A percentile compares a stretch with the other conserved stretches of the same genome.
phyloP scores from a whole-genome alignment of 2,329 filamentous ascomycete species.

The Aspergillus sp. region DNA sequence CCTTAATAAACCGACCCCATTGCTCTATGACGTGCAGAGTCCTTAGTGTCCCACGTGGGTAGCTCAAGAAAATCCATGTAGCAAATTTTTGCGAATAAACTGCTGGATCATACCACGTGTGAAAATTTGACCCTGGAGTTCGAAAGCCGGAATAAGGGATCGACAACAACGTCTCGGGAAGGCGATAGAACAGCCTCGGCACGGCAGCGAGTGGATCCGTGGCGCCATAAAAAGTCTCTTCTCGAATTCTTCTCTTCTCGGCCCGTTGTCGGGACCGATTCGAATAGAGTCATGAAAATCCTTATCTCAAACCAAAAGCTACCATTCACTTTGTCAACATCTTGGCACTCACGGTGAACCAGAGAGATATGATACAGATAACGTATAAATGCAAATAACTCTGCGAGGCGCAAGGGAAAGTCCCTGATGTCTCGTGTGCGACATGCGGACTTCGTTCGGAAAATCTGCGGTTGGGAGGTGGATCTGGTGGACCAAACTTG shows the following conservation, averaged over 20 bases:
- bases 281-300: not conserved
- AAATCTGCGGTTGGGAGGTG: not conserved
- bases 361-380: not conserved
- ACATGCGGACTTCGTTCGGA: not conserved
- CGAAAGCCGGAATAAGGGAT: not conserved
- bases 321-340: not conserved
- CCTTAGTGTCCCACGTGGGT: too few relatives aligned
- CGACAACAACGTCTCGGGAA: not conserved
- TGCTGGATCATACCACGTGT: not conserved
- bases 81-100: not conserved
- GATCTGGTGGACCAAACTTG: not conserved
- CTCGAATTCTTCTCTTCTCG: constrained; percentile 3
- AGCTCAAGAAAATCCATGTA: not conserved
- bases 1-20: not conserved
- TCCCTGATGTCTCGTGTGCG: not conserved
- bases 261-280: not conserved
- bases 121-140: not conserved
- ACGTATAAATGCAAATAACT: too few relatives aligned
- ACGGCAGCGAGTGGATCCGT: not conserved
- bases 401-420: not conserved
- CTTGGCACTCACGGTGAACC: not conserved
- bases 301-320: not conserved
- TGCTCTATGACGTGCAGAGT: too few relatives aligned
- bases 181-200: not conserved
- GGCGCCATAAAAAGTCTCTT: not conserved